Percentiles rank a stretch among this genome's conserved stretches.
phyloP scores from a whole-genome alignment of 441 rosid genomes.

The Daphne laureola region DNA sequence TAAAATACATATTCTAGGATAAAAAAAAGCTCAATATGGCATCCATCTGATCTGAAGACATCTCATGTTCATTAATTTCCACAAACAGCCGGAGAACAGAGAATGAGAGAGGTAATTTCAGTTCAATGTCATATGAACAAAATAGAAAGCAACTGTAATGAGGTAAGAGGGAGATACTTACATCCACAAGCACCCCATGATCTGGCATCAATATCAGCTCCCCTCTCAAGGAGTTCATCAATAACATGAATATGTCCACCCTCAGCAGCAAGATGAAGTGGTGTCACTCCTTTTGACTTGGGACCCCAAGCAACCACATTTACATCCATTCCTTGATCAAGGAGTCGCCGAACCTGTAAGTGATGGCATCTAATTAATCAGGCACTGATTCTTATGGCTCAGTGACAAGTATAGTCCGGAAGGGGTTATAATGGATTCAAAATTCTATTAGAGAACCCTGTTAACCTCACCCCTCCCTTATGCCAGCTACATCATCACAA shows the following conservation, averaged over 20 bases:
- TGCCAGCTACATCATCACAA: too few relatives aligned
- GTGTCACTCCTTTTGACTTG: conserved; percentile 71
- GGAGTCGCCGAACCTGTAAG: conserved; percentile 54
- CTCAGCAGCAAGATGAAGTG: conserved; percentile 93
- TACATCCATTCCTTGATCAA: conserved; percentile 69
- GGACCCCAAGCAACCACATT: conserved; percentile 78
- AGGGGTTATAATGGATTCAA: neutral
- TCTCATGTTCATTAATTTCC: too few relatives aligned
- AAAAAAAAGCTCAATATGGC: too few relatives aligned
- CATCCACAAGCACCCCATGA: conserved; percentile 89
- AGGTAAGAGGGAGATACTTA: conserved; percentile 22
- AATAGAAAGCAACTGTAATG: neutral
- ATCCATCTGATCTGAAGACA: too few relatives aligned
- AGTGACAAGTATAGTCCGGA: neutral
- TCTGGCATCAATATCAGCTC: conserved; percentile 85
- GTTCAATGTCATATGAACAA: too few relatives aligned
- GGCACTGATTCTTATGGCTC: too few relatives aligned
- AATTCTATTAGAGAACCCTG: too few relatives aligned
- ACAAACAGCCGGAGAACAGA: too few relatives aligned
- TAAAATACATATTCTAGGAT: too few relatives aligned
- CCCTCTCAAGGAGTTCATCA: conserved; percentile 84
- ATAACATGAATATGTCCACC: conserved; percentile 80
- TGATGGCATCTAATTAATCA: too few relatives aligned
- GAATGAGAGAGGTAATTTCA: too few relatives aligned
- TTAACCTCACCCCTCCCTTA: too few relatives aligned